phyloP scores from a whole-genome alignment of 2,329 filamentous ascomycete species.

The Rutstroemia sp. region DNA sequence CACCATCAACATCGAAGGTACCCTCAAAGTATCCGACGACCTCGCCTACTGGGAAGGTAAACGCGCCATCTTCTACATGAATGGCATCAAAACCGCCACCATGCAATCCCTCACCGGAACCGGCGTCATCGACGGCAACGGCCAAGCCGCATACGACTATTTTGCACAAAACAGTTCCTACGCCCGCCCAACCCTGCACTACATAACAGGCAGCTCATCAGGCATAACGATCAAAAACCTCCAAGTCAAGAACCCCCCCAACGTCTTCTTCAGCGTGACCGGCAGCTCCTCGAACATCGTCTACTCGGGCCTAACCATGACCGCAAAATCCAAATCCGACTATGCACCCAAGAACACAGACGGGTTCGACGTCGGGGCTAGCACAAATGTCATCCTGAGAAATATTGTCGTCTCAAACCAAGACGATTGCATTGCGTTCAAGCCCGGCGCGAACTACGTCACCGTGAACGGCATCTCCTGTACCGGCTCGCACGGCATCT shows the following conservation, averaged over 20 bases:
- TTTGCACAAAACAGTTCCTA: slow-evolving; percentile 35
- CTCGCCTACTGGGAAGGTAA: slow-evolving; percentile 36
- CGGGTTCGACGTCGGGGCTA: slow-evolving; percentile 41
- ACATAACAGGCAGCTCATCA: slow-evolving; percentile 32
- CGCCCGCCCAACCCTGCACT: slow-evolving; percentile 35
- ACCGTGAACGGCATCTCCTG: slow-evolving; percentile 37
- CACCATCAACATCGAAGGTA: slow-evolving; percentile 39
- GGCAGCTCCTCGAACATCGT: slow-evolving; percentile 31
- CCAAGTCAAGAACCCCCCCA: slow-evolving; percentile 36
- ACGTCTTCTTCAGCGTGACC: slow-evolving; percentile 37
- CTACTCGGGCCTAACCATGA: slow-evolving; percentile 33
- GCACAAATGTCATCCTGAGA: slow-evolving; percentile 40
- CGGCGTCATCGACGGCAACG: slow-evolving; percentile 42
- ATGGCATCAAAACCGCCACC: slow-evolving; percentile 32
- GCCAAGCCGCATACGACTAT: slow-evolving; percentile 36
- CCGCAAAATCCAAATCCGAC: slow-evolving; percentile 33
- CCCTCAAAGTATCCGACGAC: slow-evolving; percentile 33
- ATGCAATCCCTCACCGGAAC: slow-evolving; percentile 34
- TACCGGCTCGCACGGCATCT: slow-evolving; percentile 39
- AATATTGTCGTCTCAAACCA: slow-evolving; percentile 46
- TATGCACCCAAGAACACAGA: slow-evolving; percentile 45
- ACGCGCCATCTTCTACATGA: slow-evolving; percentile 34
- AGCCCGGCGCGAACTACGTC: slow-evolving; percentile 42
- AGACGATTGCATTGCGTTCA: slow-evolving; percentile 52
- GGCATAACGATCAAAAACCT: slow-evolving; percentile 34